Percentiles rank a stretch among this genome's conserved stretches.
Conservation (phyloP, 1,139 yeast species). For the Nakaseomyces bracarensis region DNA sequence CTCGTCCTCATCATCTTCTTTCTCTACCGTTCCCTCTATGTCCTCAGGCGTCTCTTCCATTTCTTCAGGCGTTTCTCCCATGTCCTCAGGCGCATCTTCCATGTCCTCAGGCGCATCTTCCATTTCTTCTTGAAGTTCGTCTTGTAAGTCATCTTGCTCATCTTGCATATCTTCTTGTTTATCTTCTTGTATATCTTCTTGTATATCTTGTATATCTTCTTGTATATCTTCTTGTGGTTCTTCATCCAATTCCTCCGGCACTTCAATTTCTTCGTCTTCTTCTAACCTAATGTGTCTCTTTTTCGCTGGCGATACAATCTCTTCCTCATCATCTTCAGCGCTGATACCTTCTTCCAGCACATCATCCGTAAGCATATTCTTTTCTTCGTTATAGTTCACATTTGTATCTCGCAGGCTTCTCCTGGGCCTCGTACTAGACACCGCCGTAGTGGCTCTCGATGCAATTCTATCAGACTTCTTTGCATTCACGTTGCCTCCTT, state of each 20-base stretch:
- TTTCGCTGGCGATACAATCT: background rate
- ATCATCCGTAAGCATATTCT: background rate
- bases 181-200: conserved; percentile 5
- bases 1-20: conserved; percentile 10
- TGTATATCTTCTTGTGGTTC: no score
- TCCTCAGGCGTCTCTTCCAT: background rate
- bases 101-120: conserved; percentile 12
- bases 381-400: conserved; percentile 8
- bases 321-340: conserved; percentile 7
- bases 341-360: conserved; percentile 12
- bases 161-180: conserved; percentile 13
- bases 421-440: no score
- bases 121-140: background rate
- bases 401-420: background rate
- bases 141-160: conserved; percentile 12
- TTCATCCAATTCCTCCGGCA: no score
- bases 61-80: conserved; percentile 8
- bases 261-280: conserved; percentile 12
- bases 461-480: background rate
- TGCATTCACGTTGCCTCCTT: no score
- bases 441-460: background rate
- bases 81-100: conserved; percentile 13
- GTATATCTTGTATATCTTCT: no score
- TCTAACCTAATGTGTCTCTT: background rate
- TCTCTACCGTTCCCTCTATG: conserved; percentile 1